Evolutionary conservation across 2,329 filamentous ascomycete genomes (phyloP), one percentile per base, ranked within the genome.

Genomic region (Fusarium austroafricanum): DNA sequence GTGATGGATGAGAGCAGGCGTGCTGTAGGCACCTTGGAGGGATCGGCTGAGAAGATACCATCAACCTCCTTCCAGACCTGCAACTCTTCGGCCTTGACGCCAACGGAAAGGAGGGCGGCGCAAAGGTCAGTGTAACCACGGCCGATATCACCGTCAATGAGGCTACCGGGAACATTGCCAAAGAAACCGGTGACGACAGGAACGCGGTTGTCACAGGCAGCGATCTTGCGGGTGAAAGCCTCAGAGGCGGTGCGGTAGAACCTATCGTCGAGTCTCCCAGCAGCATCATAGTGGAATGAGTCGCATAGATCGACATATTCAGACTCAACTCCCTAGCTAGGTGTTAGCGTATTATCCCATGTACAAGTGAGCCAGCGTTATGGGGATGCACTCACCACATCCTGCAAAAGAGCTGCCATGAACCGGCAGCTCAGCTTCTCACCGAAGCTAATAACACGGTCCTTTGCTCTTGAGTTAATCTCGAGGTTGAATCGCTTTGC

Each of bases 61-160:
- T 99, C 96, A 9, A 99, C 96, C 78, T 99, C 96, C 82, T 99
- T 99, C 96, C 96, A 98, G 67, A 99, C 92, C 79, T 99, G 96
- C 52, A 99, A 86, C 79, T 99, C 96, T 54, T 90, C 83, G 1
- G 96, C 96, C 72, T 88, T 84, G n/a, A 96, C 83, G 6, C 94
- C 95, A 11, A 99, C 95, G 2, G 96, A 94, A 51, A 94, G 90
- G 17, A 99, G 84, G 8, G 96, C 94, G 14, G 96, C 95, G 78
- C 96, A 98, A 45, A 99, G 87, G 79, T 99, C 96, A 11, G 96
- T 98, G 80, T 99, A 99, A 29, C 96, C 96, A 72, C 96, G 91
- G 20, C 96, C 96, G 67, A 99, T 92, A 72, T 96, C 92, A 40
- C 89, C 89, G 72, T 95, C 92, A 72, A 99, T 88, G 58, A 99